These are phyloP conservation scores for Hypoxylon intermedium DNA, from an alignment of 495 filamentous ascomycete species.

Conservation along the genomic window DNA sequence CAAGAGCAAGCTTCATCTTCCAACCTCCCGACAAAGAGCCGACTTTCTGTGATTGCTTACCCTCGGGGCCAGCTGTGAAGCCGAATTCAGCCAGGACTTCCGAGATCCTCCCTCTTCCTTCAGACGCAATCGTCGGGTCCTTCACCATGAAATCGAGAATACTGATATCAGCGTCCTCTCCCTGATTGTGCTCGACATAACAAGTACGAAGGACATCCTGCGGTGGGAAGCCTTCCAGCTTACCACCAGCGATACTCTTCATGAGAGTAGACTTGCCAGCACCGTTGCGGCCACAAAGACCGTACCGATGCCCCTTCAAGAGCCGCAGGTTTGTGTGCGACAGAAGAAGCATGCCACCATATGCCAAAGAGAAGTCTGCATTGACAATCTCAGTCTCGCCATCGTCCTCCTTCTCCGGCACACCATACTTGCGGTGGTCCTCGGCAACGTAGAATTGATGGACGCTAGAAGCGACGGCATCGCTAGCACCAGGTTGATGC, in stretches of 20 bases:
- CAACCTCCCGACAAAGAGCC: constrained; percentile 98
- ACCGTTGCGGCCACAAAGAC: constrained; percentile 94
- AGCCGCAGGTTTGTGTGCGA: constrained; percentile 95
- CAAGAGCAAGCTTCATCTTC: constrained; percentile 99
- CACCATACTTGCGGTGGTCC: constrained; percentile 84
- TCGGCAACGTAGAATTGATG: constrained; percentile 77
- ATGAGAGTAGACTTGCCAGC: constrained; percentile 98
- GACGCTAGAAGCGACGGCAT: constrained; percentile 68
- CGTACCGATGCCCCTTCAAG: constrained; percentile 95
- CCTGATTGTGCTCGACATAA: constrained; percentile 99
- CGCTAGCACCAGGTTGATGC: constrained; percentile 58
- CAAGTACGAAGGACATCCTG: constrained; percentile 91
- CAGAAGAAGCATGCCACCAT: constrained; percentile 96
- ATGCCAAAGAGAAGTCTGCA: constrained; percentile 95
- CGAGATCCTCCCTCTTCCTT: constrained; percentile 79
- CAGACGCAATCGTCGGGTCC: constrained; percentile 78
- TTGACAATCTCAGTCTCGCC: constrained; percentile 93
- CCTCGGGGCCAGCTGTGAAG: constrained; percentile 88
- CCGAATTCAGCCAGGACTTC: constrained; percentile 87
- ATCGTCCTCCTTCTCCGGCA: constrained; percentile 83
- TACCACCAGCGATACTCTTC: constrained; percentile 92
- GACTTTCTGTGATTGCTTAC: constrained; percentile 83
- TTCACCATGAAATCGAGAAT: constrained; percentile 90
- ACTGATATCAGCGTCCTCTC: constrained; percentile 92
- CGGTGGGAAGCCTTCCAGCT: constrained; percentile 95